Evolutionary conservation across 1,284 basidiomycete species (phyloP), one percentile per base, ranked within the genome.

Genomic region (Cutaneotrichosporon cavernicola): DNA sequence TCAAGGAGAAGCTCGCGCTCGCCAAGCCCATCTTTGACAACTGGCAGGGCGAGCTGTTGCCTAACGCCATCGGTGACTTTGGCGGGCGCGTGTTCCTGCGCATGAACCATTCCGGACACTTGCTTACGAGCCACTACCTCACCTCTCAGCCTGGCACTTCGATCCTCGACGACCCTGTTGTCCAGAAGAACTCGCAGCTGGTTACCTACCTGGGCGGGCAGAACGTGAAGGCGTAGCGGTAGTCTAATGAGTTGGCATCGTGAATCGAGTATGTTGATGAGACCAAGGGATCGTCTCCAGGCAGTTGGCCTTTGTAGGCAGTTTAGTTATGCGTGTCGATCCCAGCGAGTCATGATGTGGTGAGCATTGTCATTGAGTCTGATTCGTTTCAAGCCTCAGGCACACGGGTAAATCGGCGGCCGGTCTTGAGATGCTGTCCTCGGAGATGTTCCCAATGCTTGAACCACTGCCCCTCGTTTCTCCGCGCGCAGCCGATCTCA

Each of bases 41-140:
- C 5, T 56, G 55, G 55, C 55, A 16, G n/a, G 36, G 36, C 34
- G n/a, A 22, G 9, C 34, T 34, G n/a, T 31, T 71, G 11, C 72
- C 69, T 13, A 52, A 32, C 6, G 62, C 65, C 10, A 57, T 60
- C 22, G 74, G 74, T 16, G 58, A 68, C 26, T 76, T 70, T 62
- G 73, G 68, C 32, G 74, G 74, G 6, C 65, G 71, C 30, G 69
- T 76, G 52, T 76, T 74, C 64, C 60, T 68, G 50, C 68, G 73
- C 22, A 51, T 62, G 14, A 62, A 63, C 13, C 61, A 64, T n/a
- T 67, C 70, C 0, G 74, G 74, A 9, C 73, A 76, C 64, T 62
- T 74, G 4, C 64, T 76, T 30, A 30, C 68, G n/a, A 57, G 67
- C 5, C 72, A 74, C 65, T 76, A 76, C 50, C 61, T 76, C 26